Base-by-base conservation (phyloP, 176 grass and related monocot genomes). In the Saccharum officinarum region DNA sequence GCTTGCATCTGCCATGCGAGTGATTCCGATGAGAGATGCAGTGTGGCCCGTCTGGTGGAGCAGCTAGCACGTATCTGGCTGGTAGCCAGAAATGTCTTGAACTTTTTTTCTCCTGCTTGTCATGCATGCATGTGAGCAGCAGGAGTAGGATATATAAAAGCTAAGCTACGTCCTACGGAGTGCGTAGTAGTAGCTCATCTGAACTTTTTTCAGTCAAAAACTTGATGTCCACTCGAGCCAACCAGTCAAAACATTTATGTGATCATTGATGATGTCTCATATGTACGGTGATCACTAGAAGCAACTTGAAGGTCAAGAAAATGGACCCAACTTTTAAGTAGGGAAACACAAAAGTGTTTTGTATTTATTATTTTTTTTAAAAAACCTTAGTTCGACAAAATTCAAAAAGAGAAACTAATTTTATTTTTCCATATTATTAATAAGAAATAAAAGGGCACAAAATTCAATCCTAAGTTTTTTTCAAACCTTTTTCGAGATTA, bases 141-240 rank as follows among this genome's bases (percentile, higher is more conserved):
- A 59, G 23, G 13, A 30, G 41, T 46, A 34, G 7, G 8, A 37
- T 26, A 60, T n/a, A 60, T 0, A n/a, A n/a, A 34, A 79, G 39
- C 22, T 18, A 63, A 39, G 20, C 76, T 64, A 33, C 14, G 38
- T 26, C n/a, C n/a, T 61, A 25, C n/a, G n/a, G n/a, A n/a, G n/a
- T n/a, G n/a, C n/a, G n/a, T 12, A 61, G n/a, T 39, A 26, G 67
- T 73, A 70, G 40, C 70, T 49, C 49, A 25, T 71, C 77, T 42
- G 71, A 80, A 75, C 60, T 36, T 82, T 85, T 45, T 61, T 38
- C 55, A 28, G 84, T 86, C 79, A 82, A 83, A 82, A 64, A 17
- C 79, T 90, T 86, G 4, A 28, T 45, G 68, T 25, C 57, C 73
- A 90, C 88, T 82, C 34, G 36, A 73, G 17, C 36, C 72, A 63